Evolutionary conservation across 768 basidiomycete genomes (phyloP), one percentile per base, ranked within the genome.

Genomic region (Tulasnella sp.): DNA sequence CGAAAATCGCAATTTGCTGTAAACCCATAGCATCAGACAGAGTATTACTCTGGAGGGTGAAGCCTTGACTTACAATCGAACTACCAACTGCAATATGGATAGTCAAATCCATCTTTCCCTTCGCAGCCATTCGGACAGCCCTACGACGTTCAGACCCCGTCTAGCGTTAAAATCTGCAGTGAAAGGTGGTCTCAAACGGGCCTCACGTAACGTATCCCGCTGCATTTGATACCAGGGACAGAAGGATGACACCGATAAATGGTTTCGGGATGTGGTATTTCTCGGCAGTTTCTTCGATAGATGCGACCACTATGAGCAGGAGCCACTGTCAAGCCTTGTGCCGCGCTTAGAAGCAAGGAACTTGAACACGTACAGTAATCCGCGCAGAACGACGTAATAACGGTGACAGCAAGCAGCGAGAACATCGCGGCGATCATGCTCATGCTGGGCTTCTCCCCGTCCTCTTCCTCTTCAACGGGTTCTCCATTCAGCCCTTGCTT

Each of bases 201-300:
- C 77, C 71, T n/a, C 75, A 76, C 14, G 86, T 87, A 58, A 86
- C 84, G 81, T 97, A 94, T 82, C 97, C 95, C 22, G 93, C 92
- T 22, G 92, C 91, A 81, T 93, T 93, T 0, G 90, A 89, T 64
- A 96, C 95, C 71, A 97, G 90, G 3, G 95, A 94, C 5, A 97
- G 84, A 38, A 97, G 85, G 79, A 96, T 93, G 17, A 96, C 82
- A 81, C 93, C 93, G 79, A 95, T 94, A 84, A 96, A 95, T 0
- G 89, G 80, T 82, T 93, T 93, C 0, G 93, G 93, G 74, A 97
- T 92, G 74, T 86, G 82, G 82, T 93, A 95, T 52, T 91, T 86
- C 15, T 88, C 85, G 2, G 95, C 93, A 34, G 93, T 93, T 81
- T 96, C 94, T 82, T 97, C 96, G 78, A 97, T 97, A 3, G 93